Evolutionary conservation across 805 yeast genomes (phyloP).

Genomic region (Kodamaea fukazawae): DNA sequence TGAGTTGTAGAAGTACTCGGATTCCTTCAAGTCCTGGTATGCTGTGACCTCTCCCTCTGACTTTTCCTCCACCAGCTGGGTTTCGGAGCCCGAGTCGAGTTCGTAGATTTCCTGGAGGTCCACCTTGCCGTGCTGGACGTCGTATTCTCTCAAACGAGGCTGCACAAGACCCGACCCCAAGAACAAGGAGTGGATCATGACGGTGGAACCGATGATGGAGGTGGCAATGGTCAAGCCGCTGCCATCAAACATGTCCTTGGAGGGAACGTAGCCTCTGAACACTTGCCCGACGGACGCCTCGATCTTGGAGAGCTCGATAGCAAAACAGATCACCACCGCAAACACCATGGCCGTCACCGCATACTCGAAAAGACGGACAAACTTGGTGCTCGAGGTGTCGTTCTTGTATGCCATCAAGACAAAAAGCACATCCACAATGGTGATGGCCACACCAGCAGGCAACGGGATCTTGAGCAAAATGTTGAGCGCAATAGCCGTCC

Average conservation of each 20-base stretch:
- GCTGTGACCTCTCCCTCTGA: conserved; percentile 1
- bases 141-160: conserved; percentile 47
- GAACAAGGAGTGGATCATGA: conserved; percentile 50
- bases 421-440: conserved; percentile 44
- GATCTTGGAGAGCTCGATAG: conserved; percentile 41
- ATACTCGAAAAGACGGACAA: conserved; percentile 37
- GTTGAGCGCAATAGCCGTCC: conserved; percentile 50
- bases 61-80: conserved; percentile 6
- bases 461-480: conserved; percentile 43
- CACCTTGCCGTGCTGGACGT: conserved; percentile 35
- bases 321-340: conserved; percentile 44
- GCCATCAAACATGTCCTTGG: conserved; percentile 39
- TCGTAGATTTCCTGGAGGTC: conserved; percentile 17
- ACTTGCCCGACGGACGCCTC: conserved; percentile 31
- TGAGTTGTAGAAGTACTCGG: conserved; percentile 30
- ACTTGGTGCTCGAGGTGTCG: conserved; percentile 38
- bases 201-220: conserved; percentile 49
- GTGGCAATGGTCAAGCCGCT: conserved; percentile 47
- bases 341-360: conserved; percentile 43
- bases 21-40: conserved; percentile 17
- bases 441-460: conserved; percentile 48
- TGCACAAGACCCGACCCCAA: conserved; percentile 50
- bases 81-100: neutral
- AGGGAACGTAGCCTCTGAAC: conserved; percentile 45
- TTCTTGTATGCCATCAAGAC: conserved; percentile 48